Evolutionary conservation across 805 yeast species (phyloP).

Genomic region (Saccharomycopsis guyanensis): DNA sequence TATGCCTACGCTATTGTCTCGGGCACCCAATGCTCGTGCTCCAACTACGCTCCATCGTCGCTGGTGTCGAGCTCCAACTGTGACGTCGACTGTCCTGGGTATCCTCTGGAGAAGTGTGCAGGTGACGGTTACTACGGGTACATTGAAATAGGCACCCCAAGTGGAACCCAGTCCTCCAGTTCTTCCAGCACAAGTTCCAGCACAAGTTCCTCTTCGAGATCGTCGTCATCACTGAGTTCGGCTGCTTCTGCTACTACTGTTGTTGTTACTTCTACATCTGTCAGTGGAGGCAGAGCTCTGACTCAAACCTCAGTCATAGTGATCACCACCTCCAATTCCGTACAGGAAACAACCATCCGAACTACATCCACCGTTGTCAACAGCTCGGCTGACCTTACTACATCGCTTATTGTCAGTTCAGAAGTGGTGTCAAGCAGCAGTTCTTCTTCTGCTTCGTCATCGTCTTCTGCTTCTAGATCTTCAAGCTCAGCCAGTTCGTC

Average conservation of each 20-base stretch:
- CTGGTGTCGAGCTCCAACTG: conserved; percentile 19
- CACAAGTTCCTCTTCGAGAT: background rate
- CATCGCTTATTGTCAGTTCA: background rate
- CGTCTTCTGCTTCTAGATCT: background rate
- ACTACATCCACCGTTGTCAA: background rate
- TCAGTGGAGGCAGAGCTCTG: background rate
- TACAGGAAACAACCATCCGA: background rate
- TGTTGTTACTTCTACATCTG: background rate
- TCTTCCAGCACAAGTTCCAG: conserved; percentile 13
- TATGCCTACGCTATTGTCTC: conserved; percentile 40
- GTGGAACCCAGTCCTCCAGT: conserved; percentile 21
- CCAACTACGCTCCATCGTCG: conserved; percentile 34
- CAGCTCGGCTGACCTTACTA: background rate
- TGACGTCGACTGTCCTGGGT: conserved; percentile 22
- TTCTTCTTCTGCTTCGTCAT: background rate
- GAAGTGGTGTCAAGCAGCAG: background rate
- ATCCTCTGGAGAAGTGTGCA: conserved; percentile 21
- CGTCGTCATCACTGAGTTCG: background rate
- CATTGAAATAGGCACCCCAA: conserved; percentile 22
- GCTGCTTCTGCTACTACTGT: background rate
- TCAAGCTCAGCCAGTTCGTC: background rate
- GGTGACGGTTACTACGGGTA: conserved; percentile 34
- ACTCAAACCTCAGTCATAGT: background rate
- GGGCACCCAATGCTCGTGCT: conserved; percentile 40
- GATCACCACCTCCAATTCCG: background rate